A percentile compares a stretch with the other conserved stretches of the same genome.
Evolutionary conservation across 139 green algal genomes (phyloP).

Genomic region (Tetratostichococcus sp.): DNA sequence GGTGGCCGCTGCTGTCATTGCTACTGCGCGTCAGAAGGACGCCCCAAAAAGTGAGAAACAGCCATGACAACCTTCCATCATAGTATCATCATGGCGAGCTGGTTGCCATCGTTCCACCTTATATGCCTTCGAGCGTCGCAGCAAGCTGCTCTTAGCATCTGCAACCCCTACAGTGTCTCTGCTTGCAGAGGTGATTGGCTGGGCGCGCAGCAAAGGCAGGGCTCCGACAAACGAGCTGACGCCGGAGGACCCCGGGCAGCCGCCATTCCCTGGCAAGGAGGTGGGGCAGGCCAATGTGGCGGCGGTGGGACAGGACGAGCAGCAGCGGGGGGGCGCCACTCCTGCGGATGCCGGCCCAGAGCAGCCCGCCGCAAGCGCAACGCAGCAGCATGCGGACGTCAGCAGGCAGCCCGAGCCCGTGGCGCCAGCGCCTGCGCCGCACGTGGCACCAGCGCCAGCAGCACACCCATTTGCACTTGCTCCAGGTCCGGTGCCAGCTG

Average conservation of each 20-base stretch:
- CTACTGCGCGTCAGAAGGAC: neutral
- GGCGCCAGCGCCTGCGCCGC: neutral
- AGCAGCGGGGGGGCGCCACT: too few species aligned
- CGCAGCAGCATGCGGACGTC: neutral
- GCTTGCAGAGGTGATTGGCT: constrained; percentile 2
- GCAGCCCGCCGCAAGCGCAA: too few species aligned
- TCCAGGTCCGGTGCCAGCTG: too few species aligned
- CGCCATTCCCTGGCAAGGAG: neutral
- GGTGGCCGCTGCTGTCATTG: neutral
- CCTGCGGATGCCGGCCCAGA: neutral
- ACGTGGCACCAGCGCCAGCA: neutral
- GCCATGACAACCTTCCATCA: too few species aligned
- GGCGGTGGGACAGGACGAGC: too few species aligned
- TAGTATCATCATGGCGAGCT: too few species aligned
- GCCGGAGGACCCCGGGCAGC: neutral
- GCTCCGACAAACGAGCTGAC: too few species aligned
- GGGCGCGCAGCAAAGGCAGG: neutral
- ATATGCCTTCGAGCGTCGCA: too few species aligned
- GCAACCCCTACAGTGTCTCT: too few species aligned
- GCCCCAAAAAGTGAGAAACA: neutral
- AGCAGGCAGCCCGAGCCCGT: neutral
- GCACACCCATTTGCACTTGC: too few species aligned
- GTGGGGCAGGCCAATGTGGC: neutral
- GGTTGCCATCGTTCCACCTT: too few species aligned
- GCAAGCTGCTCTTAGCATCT: too few species aligned